A percentile compares a stretch with the other conserved stretches of the same genome.
These are phyloP conservation scores for Chlamydomonas sphaeroides DNA, from an alignment of 139 green algal genomes.

Conservation along the genomic window DNA sequence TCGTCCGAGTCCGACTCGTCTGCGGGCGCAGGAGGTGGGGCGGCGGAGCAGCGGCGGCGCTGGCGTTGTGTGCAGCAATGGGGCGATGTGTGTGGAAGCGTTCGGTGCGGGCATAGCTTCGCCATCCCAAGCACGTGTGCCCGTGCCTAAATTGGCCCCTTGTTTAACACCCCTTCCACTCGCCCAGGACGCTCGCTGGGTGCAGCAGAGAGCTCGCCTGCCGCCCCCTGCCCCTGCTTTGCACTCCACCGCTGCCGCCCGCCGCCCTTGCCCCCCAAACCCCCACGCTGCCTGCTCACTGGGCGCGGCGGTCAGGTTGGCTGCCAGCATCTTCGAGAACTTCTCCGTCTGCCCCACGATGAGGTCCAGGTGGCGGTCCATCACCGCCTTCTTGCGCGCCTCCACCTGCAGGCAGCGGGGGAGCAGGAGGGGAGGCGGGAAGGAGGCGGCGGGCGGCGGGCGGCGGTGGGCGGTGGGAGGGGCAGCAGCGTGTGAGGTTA, in stretches of 20 bases:
- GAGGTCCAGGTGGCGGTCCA: slow-evolving; percentile 91
- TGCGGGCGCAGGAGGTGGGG: too few relatives aligned
- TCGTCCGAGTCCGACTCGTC: slow-evolving; percentile 19
- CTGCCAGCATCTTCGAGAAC: slow-evolving; percentile 87
- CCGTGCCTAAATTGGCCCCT: background rate
- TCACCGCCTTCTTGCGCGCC: slow-evolving; percentile 69
- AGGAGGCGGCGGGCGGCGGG: too few relatives aligned
- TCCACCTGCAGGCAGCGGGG: slow-evolving; percentile 39
- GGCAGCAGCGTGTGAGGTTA: background rate
- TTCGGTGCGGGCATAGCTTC: too few relatives aligned
- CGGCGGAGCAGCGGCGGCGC: too few relatives aligned
- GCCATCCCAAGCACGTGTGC: too few relatives aligned
- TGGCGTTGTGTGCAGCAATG: too few relatives aligned
- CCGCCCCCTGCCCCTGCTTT: too few relatives aligned
- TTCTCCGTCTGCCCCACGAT: slow-evolving; percentile 96
- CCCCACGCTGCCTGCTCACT: background rate
- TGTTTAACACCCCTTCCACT: too few relatives aligned
- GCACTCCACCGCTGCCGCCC: background rate
- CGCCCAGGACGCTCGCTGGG: background rate
- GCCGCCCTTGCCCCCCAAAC: background rate
- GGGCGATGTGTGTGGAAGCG: too few relatives aligned
- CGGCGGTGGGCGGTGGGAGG: background rate
- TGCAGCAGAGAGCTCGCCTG: background rate
- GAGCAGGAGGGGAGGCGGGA: slow-evolving; percentile 59
- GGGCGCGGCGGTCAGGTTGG: slow-evolving; percentile 64